A percentile compares a stretch with the other conserved stretches of the same genome.
Evolutionary conservation across 179 eudicot species (phyloP).

Genomic region (Drosera spatulata): DNA sequence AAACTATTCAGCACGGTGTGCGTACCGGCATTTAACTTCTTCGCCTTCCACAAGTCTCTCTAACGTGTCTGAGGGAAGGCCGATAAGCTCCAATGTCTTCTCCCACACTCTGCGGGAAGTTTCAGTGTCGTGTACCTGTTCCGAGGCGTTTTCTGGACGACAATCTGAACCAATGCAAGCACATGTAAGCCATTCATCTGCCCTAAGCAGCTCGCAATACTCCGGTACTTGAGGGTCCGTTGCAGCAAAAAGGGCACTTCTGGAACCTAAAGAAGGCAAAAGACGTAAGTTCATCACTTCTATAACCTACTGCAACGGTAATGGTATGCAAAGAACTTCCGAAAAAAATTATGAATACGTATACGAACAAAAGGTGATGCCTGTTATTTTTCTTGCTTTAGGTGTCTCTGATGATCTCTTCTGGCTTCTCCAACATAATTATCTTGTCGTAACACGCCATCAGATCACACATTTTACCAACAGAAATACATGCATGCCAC

Average conservation of each 20-base stretch:
- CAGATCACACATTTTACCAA: no score
- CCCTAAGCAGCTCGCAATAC: slow-evolving; percentile 66
- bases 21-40: slow-evolving; percentile 56
- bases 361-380: no score
- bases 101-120: slow-evolving; percentile 74
- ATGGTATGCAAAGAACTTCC: neutral
- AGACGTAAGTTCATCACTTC: no score
- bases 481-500: no score
- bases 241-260: slow-evolving; percentile 92
- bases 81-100: slow-evolving; percentile 71
- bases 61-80: slow-evolving; percentile 70
- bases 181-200: slow-evolving; percentile 90
- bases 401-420: no score
- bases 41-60: slow-evolving; percentile 78
- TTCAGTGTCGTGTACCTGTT: slow-evolving; percentile 74
- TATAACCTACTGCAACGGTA: no score
- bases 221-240: slow-evolving; percentile 91
- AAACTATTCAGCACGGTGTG: slow-evolving; percentile 10
- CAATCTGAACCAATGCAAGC: slow-evolving; percentile 85
- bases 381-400: no score
- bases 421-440: no score
- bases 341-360: neutral
- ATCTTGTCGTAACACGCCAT: no score
- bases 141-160: slow-evolving; percentile 82
- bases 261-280: slow-evolving; percentile 38